phyloP scores from a whole-genome alignment of 495 filamentous ascomycete species.

The Penicillium odoratum region DNA sequence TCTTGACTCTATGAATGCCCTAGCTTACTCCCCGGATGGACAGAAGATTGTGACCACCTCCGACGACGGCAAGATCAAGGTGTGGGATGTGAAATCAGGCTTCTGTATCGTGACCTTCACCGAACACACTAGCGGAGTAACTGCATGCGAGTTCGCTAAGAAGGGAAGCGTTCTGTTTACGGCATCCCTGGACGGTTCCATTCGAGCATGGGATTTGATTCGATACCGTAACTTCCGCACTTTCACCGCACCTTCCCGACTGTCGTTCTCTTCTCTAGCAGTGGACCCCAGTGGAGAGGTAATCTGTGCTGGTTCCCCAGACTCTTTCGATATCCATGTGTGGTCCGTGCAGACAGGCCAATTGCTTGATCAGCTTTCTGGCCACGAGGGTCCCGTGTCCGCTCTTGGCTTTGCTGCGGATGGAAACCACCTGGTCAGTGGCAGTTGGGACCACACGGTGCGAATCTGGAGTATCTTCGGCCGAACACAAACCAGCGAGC shows the following conservation, averaged over 20 bases:
- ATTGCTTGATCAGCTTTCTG: slow-evolving; percentile 83
- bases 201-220: slow-evolving; percentile 95
- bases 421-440: slow-evolving; percentile 78
- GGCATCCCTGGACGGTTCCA: slow-evolving; percentile 86
- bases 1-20: slow-evolving; percentile 91
- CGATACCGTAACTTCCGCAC: slow-evolving; percentile 96
- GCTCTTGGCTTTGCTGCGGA: slow-evolving; percentile 85
- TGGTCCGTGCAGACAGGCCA: slow-evolving; percentile 99
- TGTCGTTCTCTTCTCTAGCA: slow-evolving; percentile 90
- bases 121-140: slow-evolving; percentile 92
- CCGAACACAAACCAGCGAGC: slow-evolving; percentile 91
- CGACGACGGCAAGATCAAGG: slow-evolving; percentile 96
- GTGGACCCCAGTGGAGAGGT: slow-evolving; percentile 97
- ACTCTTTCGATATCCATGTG: slow-evolving; percentile 95
- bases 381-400: slow-evolving; percentile 91
- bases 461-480: slow-evolving; percentile 94
- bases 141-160: slow-evolving; percentile 92
- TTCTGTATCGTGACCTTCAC: slow-evolving; percentile 99
- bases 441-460: slow-evolving; percentile 94
- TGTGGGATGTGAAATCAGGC: slow-evolving; percentile 94
- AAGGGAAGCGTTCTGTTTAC: slow-evolving; percentile 95
- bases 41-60: slow-evolving; percentile 88
- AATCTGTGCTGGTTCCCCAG: slow-evolving; percentile 89
- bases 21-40: slow-evolving; percentile 91
- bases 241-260: slow-evolving; percentile 85